Evolutionary conservation across 192 early-diverging fungal species (phyloP).

Genomic region (Linnemannia elongata): DNA sequence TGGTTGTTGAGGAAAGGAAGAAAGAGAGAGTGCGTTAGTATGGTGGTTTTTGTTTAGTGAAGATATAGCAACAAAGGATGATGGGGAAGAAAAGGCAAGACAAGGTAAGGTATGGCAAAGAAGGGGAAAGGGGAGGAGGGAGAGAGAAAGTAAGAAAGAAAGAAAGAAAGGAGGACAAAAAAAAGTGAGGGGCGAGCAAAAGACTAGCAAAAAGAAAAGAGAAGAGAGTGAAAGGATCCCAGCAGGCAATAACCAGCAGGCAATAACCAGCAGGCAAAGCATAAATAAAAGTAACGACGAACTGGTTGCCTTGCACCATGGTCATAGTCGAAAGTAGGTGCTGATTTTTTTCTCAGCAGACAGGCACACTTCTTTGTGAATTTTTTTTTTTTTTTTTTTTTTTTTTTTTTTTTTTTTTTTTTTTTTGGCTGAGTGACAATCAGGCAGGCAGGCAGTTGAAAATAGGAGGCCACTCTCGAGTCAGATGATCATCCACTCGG

Average conservation of each 20-base stretch:
- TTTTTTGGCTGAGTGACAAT: background rate
- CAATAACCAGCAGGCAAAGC: background rate
- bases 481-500: conserved; percentile 5
- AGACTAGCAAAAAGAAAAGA: background rate
- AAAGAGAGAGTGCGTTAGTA: background rate
- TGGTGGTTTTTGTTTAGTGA: background rate
- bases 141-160: background rate
- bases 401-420: background rate
- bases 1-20: background rate
- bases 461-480: conserved; percentile 10
- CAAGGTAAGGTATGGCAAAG: background rate
- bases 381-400: background rate
- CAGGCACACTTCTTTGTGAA: no score
- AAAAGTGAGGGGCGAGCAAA: background rate
- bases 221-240: background rate
- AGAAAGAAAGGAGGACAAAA: background rate
- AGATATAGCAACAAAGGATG: background rate
- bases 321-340: background rate
- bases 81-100: background rate
- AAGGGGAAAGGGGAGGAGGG: background rate
- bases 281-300: background rate
- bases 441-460: background rate
- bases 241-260: background rate
- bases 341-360: background rate
- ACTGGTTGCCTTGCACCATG: background rate